Percentiles rank a stretch among this genome's conserved stretches.
Evolutionary conservation across 257 asterid species (phyloP).

Genomic region (Cynanchum wilfordii): DNA sequence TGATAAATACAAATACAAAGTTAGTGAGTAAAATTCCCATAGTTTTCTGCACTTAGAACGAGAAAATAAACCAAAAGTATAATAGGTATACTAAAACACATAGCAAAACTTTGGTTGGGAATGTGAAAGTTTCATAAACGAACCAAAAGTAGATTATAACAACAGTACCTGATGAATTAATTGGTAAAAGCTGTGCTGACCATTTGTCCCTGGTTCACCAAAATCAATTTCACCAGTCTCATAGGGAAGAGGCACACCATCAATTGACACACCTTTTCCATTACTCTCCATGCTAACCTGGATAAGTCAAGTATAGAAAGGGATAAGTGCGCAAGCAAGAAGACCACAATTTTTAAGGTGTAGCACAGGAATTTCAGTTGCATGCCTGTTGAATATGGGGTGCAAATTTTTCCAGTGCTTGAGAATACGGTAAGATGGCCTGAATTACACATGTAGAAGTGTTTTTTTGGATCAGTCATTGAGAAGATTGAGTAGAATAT

Average conservation of each 20-base stretch:
- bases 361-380: slow-evolving; percentile 21
- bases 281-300: slow-evolving; percentile 99
- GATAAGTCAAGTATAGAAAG: slow-evolving; percentile 10
- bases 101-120: neutral
- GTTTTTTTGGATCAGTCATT: slow-evolving; percentile 12
- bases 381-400: slow-evolving; percentile 99
- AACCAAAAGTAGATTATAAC: neutral
- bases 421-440: slow-evolving; percentile 98
- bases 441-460: slow-evolving; percentile 31
- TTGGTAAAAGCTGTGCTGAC: slow-evolving; percentile 99
- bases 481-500: neutral
- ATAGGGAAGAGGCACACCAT: slow-evolving; percentile 88
- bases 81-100: neutral
- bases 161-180: slow-evolving; percentile 89
- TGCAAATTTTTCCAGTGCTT: slow-evolving; percentile 94
- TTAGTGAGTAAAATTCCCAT: neutral
- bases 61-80: neutral
- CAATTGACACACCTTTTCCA: slow-evolving; percentile 96
- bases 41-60: neutral
- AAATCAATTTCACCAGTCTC: slow-evolving; percentile 98
- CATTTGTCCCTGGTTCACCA: slow-evolving; percentile 99
- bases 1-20: neutral
- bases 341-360: slow-evolving; percentile 10
- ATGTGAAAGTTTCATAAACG: neutral
- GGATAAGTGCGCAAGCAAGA: slow-evolving; percentile 13